Evolutionary conservation across 345 rosid species (phyloP), one percentile per base, ranked within the genome.

Genomic region (Murraya paniculata): DNA sequence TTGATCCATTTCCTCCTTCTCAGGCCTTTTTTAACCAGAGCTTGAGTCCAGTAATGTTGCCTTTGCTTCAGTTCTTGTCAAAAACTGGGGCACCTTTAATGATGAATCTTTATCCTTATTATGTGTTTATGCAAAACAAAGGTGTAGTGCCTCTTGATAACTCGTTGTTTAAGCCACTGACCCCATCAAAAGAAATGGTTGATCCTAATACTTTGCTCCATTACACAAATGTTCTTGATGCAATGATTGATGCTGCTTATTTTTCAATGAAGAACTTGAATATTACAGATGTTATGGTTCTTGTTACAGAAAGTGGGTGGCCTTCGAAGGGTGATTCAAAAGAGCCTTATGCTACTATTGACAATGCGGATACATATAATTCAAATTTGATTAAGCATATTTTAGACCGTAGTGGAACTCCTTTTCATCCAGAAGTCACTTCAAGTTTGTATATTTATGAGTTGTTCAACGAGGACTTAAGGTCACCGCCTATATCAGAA

Each of bases 81-180:
- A 89, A 79, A 82, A 92, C 98, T 2, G 92, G 85, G 13, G 89
- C 99, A 7, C 97, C 98, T 5, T 73, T 96, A 85, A 96, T 96
- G 99, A 90, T 96, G 98, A 96, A 96, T 85, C 87, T 96, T 27
- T 96, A 96, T 77, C 98, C 99, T 56, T 96, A 96, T 86, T 96
- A 96, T 41, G 98, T 94, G 31, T 96, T 90, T 70, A 92, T 96
- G 98, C 87, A 96, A 84, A 92, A 92, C 83, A 96, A 94, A 82
- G 98, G 98, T 4, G 98, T 94, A 53, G 98, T 96, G 69, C 98
- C 99, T 31, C 84, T 96, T 7, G 99, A 94, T 72, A 92, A 91
- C 79, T 81, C 97, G 10, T 84, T 96, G 86, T 96, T 96, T 81
- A 84, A 91, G 88, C 98, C 98, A 5, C 86, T 96, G 86, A 94